These are phyloP conservation scores for Gynochthodes officinalis DNA, from an alignment of 257 asterid species.

Conservation along the genomic window DNA sequence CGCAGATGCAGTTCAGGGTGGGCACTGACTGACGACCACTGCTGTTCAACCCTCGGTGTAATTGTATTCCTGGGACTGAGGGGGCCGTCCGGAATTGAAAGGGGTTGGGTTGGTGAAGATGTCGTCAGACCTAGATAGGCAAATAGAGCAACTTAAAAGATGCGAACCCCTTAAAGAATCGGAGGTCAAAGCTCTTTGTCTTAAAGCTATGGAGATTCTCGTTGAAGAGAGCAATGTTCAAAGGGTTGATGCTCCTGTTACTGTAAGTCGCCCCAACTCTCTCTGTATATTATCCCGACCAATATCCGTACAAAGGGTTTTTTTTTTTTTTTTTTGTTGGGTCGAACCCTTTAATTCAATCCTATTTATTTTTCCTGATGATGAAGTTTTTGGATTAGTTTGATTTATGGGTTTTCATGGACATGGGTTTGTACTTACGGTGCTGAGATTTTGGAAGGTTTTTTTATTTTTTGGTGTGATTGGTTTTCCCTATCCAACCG, in stretches of 20 bases:
- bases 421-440: neutral
- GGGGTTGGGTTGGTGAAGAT: slow-evolving; percentile 28
- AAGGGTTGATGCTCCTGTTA: slow-evolving; percentile 92
- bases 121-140: slow-evolving; percentile 99
- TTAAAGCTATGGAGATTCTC: slow-evolving; percentile 90
- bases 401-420: neutral
- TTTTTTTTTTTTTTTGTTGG: neutral
- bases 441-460: neutral
- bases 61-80: no score
- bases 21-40: neutral
- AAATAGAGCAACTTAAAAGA: slow-evolving; percentile 87
- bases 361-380: neutral
- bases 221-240: slow-evolving; percentile 97
- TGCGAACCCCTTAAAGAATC: slow-evolving; percentile 87
- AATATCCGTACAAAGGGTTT: no score
- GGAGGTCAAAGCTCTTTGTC: slow-evolving; percentile 81
- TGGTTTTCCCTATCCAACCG: neutral
- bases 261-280: slow-evolving; percentile 51
- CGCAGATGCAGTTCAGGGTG: slow-evolving; percentile 4
- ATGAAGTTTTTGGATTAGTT: neutral
- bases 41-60: neutral
- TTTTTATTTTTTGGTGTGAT: neutral
- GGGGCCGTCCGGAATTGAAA: neutral
- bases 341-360: neutral
- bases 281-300: no score